Evolutionary conservation across 352 stramenopile species (phyloP), one percentile per base, ranked within the genome.

Genomic region (Globisporangium orthogonon): DNA sequence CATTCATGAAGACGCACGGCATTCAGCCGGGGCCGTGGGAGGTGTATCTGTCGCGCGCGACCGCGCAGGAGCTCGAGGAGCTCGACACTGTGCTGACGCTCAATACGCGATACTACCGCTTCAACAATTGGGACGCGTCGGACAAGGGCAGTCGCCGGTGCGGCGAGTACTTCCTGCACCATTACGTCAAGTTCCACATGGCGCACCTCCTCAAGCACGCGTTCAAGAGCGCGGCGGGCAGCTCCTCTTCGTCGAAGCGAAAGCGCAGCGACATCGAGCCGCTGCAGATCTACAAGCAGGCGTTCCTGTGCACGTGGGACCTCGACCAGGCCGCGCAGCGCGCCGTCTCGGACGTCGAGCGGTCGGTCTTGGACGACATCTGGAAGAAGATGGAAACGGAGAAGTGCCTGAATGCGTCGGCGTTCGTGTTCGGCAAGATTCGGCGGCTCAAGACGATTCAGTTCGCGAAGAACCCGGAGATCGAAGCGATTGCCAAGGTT

Each of bases 281-380:
- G 7, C 56, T 89, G 46, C 65, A 68, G 40, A 70, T 91, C 52
- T 71, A 91, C 52, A 78, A 83, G 51, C 78, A 92, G 51, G 82
- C 84, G 33, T 91, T 94, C 60, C 49, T 91, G 54, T 91, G 84
- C 51, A 92, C 84, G 28, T 94, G 82, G 82, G 80, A 94, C 39
- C 71, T 94, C 23, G 84, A 92, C 54, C 63, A 71, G 7, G 76
- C 78, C 10, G 84, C 84, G 29, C 64, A 68, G 37, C 70, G 78
- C 33, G 81, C 84, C 3, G 83, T 94, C 14, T 87, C 74, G 50
- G 78, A 91, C 53, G 76, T 91, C n/a, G 78, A 92, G 50, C 66
- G 55, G 2, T 71, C 69, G 10, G 74, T 92, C 47, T 67, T 94
- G 57, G 82, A 94, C 63, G 82, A 94, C 48, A 89, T 91, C 58